These are phyloP conservation scores for Aspergillus sclerotioniger DNA, from an alignment of 495 filamentous ascomycete genomes.

Conservation along the genomic window DNA sequence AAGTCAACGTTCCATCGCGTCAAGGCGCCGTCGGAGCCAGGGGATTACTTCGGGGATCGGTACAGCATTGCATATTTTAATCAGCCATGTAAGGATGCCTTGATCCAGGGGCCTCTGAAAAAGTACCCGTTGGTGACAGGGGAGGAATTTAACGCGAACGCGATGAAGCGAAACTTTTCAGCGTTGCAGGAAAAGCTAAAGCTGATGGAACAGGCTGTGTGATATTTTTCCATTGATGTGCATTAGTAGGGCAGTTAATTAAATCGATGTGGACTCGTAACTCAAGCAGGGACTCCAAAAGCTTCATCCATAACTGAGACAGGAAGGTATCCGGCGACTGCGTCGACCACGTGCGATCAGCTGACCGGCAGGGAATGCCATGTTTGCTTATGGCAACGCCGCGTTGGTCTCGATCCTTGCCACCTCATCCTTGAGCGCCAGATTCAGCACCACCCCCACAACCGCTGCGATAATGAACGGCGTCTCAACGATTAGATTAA, in stretches of 20 bases:
- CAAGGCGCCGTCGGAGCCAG: conserved; percentile 51
- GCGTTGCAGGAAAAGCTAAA: conserved; percentile 23
- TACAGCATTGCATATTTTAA: conserved; percentile 69
- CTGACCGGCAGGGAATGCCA: background rate
- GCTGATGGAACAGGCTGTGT: conserved; percentile 14
- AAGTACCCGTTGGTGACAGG: conserved; percentile 62
- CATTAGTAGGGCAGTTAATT: too few relatives aligned
- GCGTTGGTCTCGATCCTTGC: background rate
- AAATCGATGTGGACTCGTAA: too few relatives aligned
- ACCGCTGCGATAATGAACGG: conserved; percentile 60
- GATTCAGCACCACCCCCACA: conserved; percentile 64
- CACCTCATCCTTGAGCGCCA: conserved; percentile 41
- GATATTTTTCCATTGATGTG: background rate
- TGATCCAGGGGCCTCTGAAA: conserved; percentile 58
- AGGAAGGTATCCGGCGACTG: too few relatives aligned
- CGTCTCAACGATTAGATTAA: conserved; percentile 73
- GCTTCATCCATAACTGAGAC: too few relatives aligned
- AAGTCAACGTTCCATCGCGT: conserved; percentile 65
- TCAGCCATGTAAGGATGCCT: conserved; percentile 58
- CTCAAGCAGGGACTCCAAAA: too few relatives aligned
- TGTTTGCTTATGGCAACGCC: background rate
- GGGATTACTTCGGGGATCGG: conserved; percentile 56
- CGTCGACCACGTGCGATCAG: background rate
- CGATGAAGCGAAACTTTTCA: conserved; percentile 58
- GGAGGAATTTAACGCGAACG: conserved; percentile 54